Base-by-base conservation (phyloP, 176 grass and related monocot genomes). In the Ananas comosus region DNA sequence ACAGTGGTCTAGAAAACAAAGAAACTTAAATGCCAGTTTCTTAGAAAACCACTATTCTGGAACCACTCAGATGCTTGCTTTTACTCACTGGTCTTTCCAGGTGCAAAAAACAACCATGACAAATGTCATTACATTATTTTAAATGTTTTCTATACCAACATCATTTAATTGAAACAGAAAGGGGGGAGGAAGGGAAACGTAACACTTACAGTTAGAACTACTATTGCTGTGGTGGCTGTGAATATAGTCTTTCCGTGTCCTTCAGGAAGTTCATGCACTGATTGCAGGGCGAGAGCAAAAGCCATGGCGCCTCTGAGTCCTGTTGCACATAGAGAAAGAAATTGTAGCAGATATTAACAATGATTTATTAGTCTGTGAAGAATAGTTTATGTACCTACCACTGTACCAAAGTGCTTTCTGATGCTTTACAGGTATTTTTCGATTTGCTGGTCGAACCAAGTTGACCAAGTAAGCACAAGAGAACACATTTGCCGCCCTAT, bases 361-460 rank as follows among this genome's bases (percentile, higher is more conserved):
- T 61, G 14, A 21, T 21, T 4, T 19, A n/a, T 58, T 17, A 61
- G 6, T 42, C 33, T 47, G 10, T 14, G n/a, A 77, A 19, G 28
- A 63, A 17, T 28, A 70, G 71, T 70, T 18, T 24, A 50, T 78
- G 64, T 49, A 74, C 94, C 73, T 63, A 97, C 94, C 94, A 63
- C 94, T 97, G 79, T 92, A 97, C 85, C 94, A 97, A 75, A 97
- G 94, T 77, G 94, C 94, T 68, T 97, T 97, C 78, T 97, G 94
- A 70, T 97, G 86, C 53, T 97, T 97, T 47, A 78, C 14, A 83
- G 94, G 94, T 71, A 97, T 97, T 72, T 86, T 75, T n/a, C 89
- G 84, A 79, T 88, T 72, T 85, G 81, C 66, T 74, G 94, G 89
- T 33, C 94, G 76, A 53, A 80, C 83, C 72, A 86, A 76, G 69